These are phyloP conservation scores for Cruciata laevipes DNA, from an alignment of 257 asterid species.

Conservation along the genomic window DNA sequence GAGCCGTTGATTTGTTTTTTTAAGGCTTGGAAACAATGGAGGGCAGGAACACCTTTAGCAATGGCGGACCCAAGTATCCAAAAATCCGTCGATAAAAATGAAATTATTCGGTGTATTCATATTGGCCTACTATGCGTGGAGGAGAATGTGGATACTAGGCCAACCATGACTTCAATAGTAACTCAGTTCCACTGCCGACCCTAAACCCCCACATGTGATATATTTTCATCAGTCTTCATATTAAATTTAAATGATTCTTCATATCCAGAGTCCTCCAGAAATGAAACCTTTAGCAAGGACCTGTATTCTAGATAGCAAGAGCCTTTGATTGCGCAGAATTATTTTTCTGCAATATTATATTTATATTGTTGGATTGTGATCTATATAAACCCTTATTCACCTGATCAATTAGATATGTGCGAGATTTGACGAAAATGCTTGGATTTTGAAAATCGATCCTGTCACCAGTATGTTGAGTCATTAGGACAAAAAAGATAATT, in stretches of 20 bases:
- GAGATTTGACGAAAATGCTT: too few species aligned
- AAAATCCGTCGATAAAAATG: constrained; percentile 1
- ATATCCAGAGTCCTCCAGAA: background rate
- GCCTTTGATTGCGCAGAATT: too few species aligned
- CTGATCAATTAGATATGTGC: too few species aligned
- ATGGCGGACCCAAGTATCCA: constrained; percentile 21
- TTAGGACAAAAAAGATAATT: too few species aligned
- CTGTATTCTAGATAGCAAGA: background rate
- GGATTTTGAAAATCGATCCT: too few species aligned
- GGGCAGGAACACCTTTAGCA: constrained; percentile 14
- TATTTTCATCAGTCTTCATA: too few species aligned
- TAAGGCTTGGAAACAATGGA: constrained; percentile 30
- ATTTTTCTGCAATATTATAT: too few species aligned
- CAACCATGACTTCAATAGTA: constrained; percentile 20
- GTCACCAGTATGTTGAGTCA: too few species aligned
- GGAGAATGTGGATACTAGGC: constrained; percentile 22
- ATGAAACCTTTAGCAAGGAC: background rate
- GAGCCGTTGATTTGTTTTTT: too few species aligned
- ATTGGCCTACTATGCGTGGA: constrained; percentile 28
- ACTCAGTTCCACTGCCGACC: background rate
- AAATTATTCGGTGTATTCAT: constrained; percentile 21
- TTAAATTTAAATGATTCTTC: background rate
- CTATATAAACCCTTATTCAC: too few species aligned
- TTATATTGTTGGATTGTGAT: background rate
- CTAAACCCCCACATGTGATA: too few species aligned